These are phyloP conservation scores for Epichloe elymi DNA, from an alignment of 2,329 filamentous ascomycete genomes.

Conservation along the genomic window DNA sequence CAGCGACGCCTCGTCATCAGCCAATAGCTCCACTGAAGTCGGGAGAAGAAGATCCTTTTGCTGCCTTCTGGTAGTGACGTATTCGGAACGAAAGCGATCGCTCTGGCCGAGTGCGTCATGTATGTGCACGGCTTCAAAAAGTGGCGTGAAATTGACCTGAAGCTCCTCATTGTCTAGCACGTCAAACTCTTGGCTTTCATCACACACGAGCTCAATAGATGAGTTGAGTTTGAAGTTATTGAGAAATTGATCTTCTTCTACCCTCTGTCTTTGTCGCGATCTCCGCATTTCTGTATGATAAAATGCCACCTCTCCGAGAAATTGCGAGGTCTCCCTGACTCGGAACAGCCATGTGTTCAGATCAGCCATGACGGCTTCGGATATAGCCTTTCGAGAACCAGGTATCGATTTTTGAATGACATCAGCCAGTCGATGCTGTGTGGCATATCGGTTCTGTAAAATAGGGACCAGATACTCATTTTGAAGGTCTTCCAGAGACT, in stretches of 20 bases:
- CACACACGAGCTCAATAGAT: constrained; percentile 85
- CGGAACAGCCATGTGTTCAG: constrained; percentile 93
- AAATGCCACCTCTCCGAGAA: constrained; percentile 89
- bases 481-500: constrained; percentile 87
- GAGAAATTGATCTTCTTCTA: constrained; percentile 62
- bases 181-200: constrained; percentile 92
- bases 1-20: constrained; percentile 75
- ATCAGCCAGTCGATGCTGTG: constrained; percentile 87
- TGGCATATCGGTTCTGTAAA: constrained; percentile 71
- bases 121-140: constrained; percentile 93
- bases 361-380: constrained; percentile 93
- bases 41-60: constrained; percentile 89
- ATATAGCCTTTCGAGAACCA: constrained; percentile 80
- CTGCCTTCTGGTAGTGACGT: constrained; percentile 76
- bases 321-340: constrained; percentile 91
- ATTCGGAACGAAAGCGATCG: constrained; percentile 82
- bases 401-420: constrained; percentile 95
- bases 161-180: constrained; percentile 91
- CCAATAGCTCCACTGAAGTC: constrained; percentile 57
- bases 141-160: constrained; percentile 83
- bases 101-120: constrained; percentile 87
- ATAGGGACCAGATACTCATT: constrained; percentile 75
- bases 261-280: constrained; percentile 68
- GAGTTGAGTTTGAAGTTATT: constrained; percentile 86
- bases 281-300: constrained; percentile 88